phyloP scores from a whole-genome alignment of 2,329 filamentous ascomycete species.

The Neodidymelliopsis sp. region DNA sequence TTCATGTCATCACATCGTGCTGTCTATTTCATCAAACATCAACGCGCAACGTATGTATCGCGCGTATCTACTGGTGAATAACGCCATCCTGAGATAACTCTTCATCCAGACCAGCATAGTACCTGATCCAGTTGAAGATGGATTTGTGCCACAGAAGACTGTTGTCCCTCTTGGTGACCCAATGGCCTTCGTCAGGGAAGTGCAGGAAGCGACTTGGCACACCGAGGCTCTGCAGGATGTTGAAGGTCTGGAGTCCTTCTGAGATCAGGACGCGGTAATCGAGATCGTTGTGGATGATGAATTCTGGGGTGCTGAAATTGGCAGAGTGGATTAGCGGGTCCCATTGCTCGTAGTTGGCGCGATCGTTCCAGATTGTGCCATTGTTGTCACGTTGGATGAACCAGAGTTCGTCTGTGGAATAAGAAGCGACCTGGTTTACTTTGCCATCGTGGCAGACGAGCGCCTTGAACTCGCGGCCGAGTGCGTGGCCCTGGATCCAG shows the following conservation, averaged over 20 bases:
- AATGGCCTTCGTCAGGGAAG: conserved; percentile 81
- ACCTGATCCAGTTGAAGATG: conserved; percentile 49
- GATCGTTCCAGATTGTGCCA: conserved; percentile 48
- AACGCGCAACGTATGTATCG: background rate
- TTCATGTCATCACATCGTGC: too few species aligned
- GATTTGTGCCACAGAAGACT: conserved; percentile 81
- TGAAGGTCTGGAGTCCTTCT: conserved; percentile 85
- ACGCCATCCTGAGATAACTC: conserved; percentile 42
- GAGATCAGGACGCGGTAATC: conserved; percentile 89
- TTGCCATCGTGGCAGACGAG: conserved; percentile 89
- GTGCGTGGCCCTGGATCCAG: conserved; percentile 87
- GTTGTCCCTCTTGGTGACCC: conserved; percentile 91
- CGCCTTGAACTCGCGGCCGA: conserved; percentile 86
- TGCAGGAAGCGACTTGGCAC: conserved; percentile 79
- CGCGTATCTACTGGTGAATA: conserved; percentile 36
- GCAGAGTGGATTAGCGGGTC: conserved; percentile 64
- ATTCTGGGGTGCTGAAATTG: conserved; percentile 84
- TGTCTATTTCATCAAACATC: background rate
- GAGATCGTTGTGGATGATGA: conserved; percentile 86
- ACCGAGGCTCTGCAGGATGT: conserved; percentile 77
- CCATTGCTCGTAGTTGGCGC: conserved; percentile 62
- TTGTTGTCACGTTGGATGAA: conserved; percentile 58
- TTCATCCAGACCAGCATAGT: conserved; percentile 41
- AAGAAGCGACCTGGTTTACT: conserved; percentile 64
- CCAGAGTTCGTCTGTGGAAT: conserved; percentile 61